Percentiles rank a stretch among this genome's conserved stretches.
Conservation (phyloP, 805 yeast genomes). For the Suhomyces emberorum region DNA sequence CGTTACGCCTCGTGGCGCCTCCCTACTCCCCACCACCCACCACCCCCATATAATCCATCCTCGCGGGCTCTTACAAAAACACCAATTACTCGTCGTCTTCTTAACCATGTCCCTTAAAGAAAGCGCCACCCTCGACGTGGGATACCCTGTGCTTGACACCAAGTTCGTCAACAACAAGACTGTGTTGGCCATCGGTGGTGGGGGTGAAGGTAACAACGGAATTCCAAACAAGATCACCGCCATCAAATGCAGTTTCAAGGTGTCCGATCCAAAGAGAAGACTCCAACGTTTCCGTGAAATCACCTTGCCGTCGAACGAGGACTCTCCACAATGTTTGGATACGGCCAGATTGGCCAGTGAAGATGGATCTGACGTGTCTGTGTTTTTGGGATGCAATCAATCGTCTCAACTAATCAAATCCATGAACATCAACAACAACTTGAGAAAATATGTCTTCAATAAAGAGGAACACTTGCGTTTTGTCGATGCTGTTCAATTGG, state of each 20-base stretch:
- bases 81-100: too few relatives aligned
- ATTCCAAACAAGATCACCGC: conserved; percentile 80
- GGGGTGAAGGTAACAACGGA: conserved; percentile 91
- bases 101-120: conserved; percentile 30
- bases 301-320: conserved; percentile 60
- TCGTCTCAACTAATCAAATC: conserved; percentile 51
- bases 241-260: conserved; percentile 52
- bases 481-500: conserved; percentile 58
- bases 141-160: conserved; percentile 81
- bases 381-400: conserved; percentile 78
- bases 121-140: conserved; percentile 41
- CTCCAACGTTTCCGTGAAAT: conserved; percentile 64
- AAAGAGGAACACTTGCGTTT: conserved; percentile 57
- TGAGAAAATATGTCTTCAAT: conserved; percentile 62
- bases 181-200: conserved; percentile 84
- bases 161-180: conserved; percentile 60
- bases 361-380: conserved; percentile 38
- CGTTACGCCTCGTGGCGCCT: too few relatives aligned
- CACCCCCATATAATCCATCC: too few relatives aligned
- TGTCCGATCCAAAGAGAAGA: conserved; percentile 35
- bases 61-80: too few relatives aligned
- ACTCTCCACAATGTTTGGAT: conserved; percentile 85
- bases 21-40: too few relatives aligned
- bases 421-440: conserved; percentile 62
- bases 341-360: conserved; percentile 30